phyloP scores from a whole-genome alignment of 164 flowering plant genomes.

The Aristolochia contorta region DNA sequence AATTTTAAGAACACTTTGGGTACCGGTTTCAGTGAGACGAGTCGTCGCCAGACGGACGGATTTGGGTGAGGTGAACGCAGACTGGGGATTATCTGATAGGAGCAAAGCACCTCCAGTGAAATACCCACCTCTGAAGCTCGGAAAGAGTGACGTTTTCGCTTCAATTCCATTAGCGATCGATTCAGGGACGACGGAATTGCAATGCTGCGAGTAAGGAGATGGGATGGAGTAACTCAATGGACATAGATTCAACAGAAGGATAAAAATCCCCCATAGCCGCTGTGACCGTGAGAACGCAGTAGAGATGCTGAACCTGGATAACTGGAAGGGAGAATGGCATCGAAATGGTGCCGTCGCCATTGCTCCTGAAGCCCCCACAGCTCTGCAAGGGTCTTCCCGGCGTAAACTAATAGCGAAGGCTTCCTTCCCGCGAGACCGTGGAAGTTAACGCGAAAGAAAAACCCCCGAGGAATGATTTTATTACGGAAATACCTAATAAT shows the following conservation, averaged over 20 bases:
- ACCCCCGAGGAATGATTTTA: neutral
- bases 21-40: slow-evolving; percentile 7
- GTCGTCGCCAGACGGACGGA: slow-evolving; percentile 1
- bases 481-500: neutral
- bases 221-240: neutral
- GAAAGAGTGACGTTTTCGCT: neutral
- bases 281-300: neutral
- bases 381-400: neutral
- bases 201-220: slow-evolving; percentile 12
- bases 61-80: slow-evolving; percentile 4
- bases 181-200: slow-evolving; percentile 15
- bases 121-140: slow-evolving; percentile 5
- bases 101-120: slow-evolving; percentile 14
- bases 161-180: neutral
- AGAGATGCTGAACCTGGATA: neutral
- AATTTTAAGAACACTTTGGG: slow-evolving; percentile 14
- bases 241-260: slow-evolving; percentile 1
- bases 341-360: neutral
- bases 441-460: too few species aligned
- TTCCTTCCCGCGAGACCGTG: neutral
- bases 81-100: slow-evolving; percentile 3
- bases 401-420: neutral
- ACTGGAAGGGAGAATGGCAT: neutral
- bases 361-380: neutral
- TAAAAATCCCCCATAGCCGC: neutral